A percentile compares a stretch with the other conserved stretches of the same genome.
These are phyloP conservation scores for Isatis tinctoria DNA, from an alignment of 345 rosid genomes.

Conservation along the genomic window DNA sequence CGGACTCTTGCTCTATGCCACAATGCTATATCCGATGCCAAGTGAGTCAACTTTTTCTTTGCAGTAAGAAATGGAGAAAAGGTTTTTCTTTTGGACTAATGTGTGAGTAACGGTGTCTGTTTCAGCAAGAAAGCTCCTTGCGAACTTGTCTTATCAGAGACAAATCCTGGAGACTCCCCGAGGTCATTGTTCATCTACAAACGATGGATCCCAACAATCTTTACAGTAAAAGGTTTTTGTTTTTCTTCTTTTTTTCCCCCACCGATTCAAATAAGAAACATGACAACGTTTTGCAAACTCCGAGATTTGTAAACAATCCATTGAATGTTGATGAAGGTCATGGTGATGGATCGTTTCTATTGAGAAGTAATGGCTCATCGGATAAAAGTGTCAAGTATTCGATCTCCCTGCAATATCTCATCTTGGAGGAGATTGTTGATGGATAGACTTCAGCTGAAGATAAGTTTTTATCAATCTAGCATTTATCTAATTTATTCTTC, in stretches of 20 bases:
- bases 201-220: slow-evolving; percentile 63
- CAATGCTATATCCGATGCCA: slow-evolving; percentile 59
- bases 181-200: slow-evolving; percentile 69
- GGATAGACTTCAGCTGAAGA: not conserved
- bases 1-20: slow-evolving; percentile 69
- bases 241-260: not conserved
- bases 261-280: not conserved
- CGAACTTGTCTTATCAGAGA: slow-evolving; percentile 62
- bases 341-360: slow-evolving; percentile 60
- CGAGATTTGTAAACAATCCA: not conserved
- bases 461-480: too few species aligned
- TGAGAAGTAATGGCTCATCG: slow-evolving; percentile 36
- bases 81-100: not conserved
- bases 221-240: slow-evolving; percentile 51
- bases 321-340: slow-evolving; percentile 40
- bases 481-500: too few species aligned
- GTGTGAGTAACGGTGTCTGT: not conserved
- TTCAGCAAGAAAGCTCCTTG: slow-evolving; percentile 44
- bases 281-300: not conserved
- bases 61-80: not conserved
- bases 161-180: slow-evolving; percentile 62
- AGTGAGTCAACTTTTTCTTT: slow-evolving; percentile 37
- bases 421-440: slow-evolving; percentile 26
- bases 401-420: slow-evolving; percentile 32
- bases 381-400: slow-evolving; percentile 30